Conservation (phyloP, 352 stramenopile genomes). For the Pythium sukuiense region DNA sequence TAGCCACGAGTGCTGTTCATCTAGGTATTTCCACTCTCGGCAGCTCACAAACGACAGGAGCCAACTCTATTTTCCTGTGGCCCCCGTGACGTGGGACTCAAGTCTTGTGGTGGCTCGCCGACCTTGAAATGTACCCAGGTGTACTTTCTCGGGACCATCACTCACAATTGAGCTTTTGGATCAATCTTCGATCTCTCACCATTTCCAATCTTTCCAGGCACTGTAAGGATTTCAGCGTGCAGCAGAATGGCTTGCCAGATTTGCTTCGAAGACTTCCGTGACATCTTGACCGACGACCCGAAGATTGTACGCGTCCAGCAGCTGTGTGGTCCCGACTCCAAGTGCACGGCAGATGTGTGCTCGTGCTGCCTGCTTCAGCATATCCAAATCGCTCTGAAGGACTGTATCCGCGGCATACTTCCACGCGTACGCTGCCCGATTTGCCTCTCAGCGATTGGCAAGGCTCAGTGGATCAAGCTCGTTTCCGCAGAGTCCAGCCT, state of each 20-base stretch:
- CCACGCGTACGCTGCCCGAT: constrained; percentile 39
- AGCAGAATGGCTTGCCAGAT: constrained; percentile 20
- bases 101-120: background rate
- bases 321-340: background rate
- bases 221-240: background rate
- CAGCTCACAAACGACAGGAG: too few species aligned
- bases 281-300: constrained; percentile 6
- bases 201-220: background rate
- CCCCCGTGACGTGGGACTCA: background rate
- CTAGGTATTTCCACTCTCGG: too few species aligned
- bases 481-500: background rate
- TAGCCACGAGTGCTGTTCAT: too few species aligned
- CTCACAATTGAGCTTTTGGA: background rate
- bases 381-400: constrained; percentile 3
- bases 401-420: constrained; percentile 31
- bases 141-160: background rate
- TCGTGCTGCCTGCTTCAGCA: background rate
- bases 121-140: background rate
- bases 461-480: background rate
- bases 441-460: constrained; percentile 32
- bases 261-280: constrained; percentile 26
- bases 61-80: too few species aligned
- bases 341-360: background rate
- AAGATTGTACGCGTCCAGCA: background rate
- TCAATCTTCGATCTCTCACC: too few species aligned